phyloP scores from a whole-genome alignment of 345 rosid species.

The Litchi chinensis region DNA sequence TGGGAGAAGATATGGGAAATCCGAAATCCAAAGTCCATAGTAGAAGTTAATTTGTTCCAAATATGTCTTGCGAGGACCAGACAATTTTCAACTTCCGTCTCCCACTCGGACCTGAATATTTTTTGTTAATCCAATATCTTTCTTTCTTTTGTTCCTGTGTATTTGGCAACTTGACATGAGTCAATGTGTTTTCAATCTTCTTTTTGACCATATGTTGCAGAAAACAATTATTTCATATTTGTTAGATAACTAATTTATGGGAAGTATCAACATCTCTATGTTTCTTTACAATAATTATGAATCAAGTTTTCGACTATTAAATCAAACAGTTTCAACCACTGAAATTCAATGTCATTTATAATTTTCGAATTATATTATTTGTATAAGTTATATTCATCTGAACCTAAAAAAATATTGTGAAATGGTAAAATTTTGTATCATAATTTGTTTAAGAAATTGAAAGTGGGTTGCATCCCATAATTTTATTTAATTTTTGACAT shows the following conservation, averaged over 20 bases:
- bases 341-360: no score
- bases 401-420: no score
- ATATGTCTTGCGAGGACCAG: slow-evolving; percentile 26
- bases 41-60: slow-evolving; percentile 13
- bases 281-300: no score
- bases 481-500: no score
- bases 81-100: slow-evolving; percentile 23
- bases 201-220: neutral
- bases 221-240: neutral
- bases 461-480: no score
- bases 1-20: slow-evolving; percentile 31
- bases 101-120: slow-evolving; percentile 24
- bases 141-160: neutral
- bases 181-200: neutral
- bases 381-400: no score
- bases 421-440: no score
- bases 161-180: neutral
- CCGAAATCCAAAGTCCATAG: slow-evolving; percentile 34
- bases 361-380: no score
- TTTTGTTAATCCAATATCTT: slow-evolving; percentile 17
- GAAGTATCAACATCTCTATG: neutral
- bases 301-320: no score
- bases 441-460: no score
- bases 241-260: neutral
- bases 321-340: no score